Evolutionary conservation across 1,284 basidiomycete species (phyloP).

Genomic region (Abortiporus biennis): DNA sequence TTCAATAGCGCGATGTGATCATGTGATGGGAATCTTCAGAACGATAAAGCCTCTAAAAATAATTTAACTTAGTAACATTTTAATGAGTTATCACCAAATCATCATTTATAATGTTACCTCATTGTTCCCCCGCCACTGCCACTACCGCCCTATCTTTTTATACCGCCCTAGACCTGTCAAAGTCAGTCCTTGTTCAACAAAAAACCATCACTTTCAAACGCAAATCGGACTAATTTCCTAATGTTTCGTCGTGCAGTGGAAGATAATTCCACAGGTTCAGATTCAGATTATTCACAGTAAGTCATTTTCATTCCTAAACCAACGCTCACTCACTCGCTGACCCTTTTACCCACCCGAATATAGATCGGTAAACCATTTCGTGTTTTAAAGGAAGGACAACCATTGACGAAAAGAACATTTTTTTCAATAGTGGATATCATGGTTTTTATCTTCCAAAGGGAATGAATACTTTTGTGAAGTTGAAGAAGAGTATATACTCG

Average conservation of each 20-base stretch:
- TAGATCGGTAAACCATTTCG: slow-evolving; percentile 2
- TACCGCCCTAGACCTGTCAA: too few species aligned
- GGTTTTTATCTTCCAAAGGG: slow-evolving; percentile 96
- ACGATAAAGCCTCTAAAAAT: too few species aligned
- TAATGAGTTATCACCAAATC: too few species aligned
- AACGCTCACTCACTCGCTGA: slow-evolving; percentile 1
- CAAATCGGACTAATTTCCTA: too few species aligned
- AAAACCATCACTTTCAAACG: too few species aligned
- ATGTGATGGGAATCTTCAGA: too few species aligned
- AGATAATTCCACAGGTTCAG: slow-evolving; percentile 80
- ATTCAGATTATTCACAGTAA: slow-evolving; percentile 86
- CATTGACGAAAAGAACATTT: slow-evolving; percentile 9
- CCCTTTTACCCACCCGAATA: slow-evolving; percentile 29
- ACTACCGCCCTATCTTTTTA: too few species aligned
- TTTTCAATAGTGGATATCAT: slow-evolving; percentile 81
- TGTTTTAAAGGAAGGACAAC: neutral
- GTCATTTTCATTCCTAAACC: slow-evolving; percentile 18
- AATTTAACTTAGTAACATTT: too few species aligned
- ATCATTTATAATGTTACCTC: too few species aligned
- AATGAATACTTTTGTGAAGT: slow-evolving; percentile 99
- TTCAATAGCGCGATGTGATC: too few species aligned
- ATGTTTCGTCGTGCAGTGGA: slow-evolving; percentile 49
- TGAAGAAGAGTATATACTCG: slow-evolving; percentile 98
- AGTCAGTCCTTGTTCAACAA: too few species aligned
- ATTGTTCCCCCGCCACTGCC: too few species aligned